Percentiles rank a stretch among this genome's conserved stretches.
phyloP scores from a whole-genome alignment of 1,139 yeast species.

The Lodderomyces elongisporus region DNA sequence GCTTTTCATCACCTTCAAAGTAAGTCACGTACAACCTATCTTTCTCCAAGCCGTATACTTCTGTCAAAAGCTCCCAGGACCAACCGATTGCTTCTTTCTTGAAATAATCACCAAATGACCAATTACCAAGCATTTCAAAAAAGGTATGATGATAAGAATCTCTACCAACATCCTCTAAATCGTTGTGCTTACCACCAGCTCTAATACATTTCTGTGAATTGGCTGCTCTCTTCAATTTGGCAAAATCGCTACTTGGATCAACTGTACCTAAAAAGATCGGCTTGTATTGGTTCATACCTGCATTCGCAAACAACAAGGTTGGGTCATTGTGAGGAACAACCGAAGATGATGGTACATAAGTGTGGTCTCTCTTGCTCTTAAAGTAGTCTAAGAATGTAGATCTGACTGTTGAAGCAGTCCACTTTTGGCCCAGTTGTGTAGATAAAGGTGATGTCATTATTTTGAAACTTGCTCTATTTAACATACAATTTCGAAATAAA shows the following conservation, averaged over 20 bases:
- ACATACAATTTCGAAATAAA: constrained; percentile 4
- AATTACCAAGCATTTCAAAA: constrained; percentile 98
- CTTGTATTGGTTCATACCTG: constrained; percentile 98
- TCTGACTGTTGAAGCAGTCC: constrained; percentile 80
- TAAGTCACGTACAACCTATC: constrained; percentile 90
- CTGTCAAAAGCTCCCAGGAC: constrained; percentile 88
- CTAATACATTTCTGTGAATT: constrained; percentile 98
- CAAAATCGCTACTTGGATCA: constrained; percentile 87
- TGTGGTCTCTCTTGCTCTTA: constrained; percentile 58
- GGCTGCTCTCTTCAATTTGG: constrained; percentile 78
- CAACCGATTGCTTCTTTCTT: constrained; percentile 84
- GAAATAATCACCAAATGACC: constrained; percentile 99
- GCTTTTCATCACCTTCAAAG: constrained; percentile 83
- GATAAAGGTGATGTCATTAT: constrained; percentile 10
- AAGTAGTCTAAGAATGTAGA: constrained; percentile 80
- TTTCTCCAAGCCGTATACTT: constrained; percentile 70
- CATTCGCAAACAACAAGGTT: constrained; percentile 89
- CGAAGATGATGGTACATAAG: constrained; percentile 85
- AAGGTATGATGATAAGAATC: constrained; percentile 98
- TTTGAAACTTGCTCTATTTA: constrained; percentile 5
- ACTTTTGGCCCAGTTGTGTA: constrained; percentile 23
- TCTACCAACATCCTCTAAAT: constrained; percentile 95
- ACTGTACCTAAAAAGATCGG: constrained; percentile 96
- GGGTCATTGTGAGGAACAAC: constrained; percentile 98
- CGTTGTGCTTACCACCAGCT: constrained; percentile 99